Evolutionary conservation across 164 flowering plant genomes (phyloP), one percentile per base, ranked within the genome.

Genomic region (Hamamelis virginiana): DNA sequence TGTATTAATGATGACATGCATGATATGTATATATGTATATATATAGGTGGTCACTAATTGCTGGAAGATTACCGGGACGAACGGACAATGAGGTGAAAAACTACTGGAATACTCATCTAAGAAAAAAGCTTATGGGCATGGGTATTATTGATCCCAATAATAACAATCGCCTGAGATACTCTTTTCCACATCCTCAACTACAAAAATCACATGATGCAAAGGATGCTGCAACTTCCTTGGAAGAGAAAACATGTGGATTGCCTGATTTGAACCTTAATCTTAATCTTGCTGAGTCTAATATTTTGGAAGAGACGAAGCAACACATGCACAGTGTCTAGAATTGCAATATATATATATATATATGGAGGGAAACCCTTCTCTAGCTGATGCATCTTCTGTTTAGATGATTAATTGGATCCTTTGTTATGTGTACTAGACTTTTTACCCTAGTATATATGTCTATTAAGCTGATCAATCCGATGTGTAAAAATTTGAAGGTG

Each of bases 1-100:
- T 2, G 41, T 33, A 6, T 33, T 33, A 33, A 33, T 33, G 41
- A 33, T 33, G 41, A 18, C 21, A 21, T 38, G 10, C 16, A 62
- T 27, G 22, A 22, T 33, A n/a, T 16, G 21, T n/a, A n/a, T n/a
- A n/a, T n/a, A n/a, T n/a, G n/a, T n/a, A 23, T 38, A 9, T 46
- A 25, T 69, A 25, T 50, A 87, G 91, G 74, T 87, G 91, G 91
- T 85, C 91, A 11, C 55, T 87, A 51, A 87, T 87, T 50, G 91
- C 91, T 26, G 91, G 91, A 46, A 85, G 91, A 67, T 75, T 87
- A 60, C 91, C 89, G 0, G 91, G 91, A 38, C 74, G 91, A 11
- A 85, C 91, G 3, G 91, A 84, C 68, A 85, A 87, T 65, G 87
- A 87, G 76, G 87, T 87, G 21, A 87, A 85, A 77, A 87, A 87